phyloP scores from a whole-genome alignment of 2,329 filamentous ascomycete genomes.

The Fusarium paranaense region DNA sequence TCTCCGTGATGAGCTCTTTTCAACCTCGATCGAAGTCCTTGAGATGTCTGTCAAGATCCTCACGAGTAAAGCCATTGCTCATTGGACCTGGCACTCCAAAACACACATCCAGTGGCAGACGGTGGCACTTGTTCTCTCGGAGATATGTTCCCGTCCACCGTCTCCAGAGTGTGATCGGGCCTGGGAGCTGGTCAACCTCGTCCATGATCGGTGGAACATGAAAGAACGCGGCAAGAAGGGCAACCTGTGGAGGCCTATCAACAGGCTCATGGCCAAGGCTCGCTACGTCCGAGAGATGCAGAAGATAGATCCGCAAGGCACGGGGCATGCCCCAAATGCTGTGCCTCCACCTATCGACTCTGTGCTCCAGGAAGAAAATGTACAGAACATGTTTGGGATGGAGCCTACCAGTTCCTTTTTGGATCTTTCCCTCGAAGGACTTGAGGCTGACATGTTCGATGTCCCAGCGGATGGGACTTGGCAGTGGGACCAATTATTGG shows the following conservation, averaged over 20 bases:
- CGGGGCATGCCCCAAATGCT: neutral
- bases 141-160: slow-evolving; percentile 57
- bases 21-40: neutral
- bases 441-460: neutral
- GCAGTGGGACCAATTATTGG: neutral
- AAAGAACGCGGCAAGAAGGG: neutral
- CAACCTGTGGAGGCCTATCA: neutral
- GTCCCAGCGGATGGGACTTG: neutral
- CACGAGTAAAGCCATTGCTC: slow-evolving; percentile 64
- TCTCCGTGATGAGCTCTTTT: neutral
- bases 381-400: neutral
- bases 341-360: neutral
- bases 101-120: slow-evolving; percentile 76
- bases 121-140: slow-evolving; percentile 69
- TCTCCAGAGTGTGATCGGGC: slow-evolving; percentile 33
- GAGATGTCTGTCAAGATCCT: neutral
- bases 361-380: no score
- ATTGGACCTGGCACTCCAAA: slow-evolving; percentile 74
- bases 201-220: neutral
- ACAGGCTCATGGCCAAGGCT: neutral
- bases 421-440: neutral
- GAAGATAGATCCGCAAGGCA: neutral
- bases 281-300: neutral
- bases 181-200: neutral
- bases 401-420: neutral